Conservation (phyloP, 495 filamentous ascomycete species). For the Parathielavia appendiculata region DNA sequence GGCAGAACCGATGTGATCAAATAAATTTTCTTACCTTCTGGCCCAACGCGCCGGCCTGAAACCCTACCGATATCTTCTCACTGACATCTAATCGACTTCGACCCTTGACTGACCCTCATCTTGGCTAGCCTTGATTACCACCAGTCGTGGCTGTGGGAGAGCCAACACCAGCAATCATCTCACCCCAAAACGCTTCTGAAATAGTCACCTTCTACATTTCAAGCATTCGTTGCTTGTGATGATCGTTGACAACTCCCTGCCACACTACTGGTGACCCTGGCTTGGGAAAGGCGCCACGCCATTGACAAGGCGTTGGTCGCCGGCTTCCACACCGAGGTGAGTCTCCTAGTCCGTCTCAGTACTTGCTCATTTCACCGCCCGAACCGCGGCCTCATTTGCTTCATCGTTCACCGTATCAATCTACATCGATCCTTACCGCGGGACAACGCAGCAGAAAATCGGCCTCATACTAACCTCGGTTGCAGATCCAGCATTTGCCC, state of each 20-base stretch:
- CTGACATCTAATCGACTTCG: background rate
- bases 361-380: conserved; percentile 6
- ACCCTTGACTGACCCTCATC: conserved; percentile 1
- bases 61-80: background rate
- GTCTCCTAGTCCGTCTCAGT: background rate
- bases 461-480: background rate
- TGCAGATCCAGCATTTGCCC: background rate
- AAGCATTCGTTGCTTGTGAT: conserved; percentile 8
- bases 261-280: background rate
- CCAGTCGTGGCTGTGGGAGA: background rate
- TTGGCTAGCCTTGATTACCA: background rate
- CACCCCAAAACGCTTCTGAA: background rate
- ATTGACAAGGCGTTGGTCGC: conserved; percentile 1
- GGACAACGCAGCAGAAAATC: background rate
- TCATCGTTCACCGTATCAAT: background rate
- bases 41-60: conserved; percentile 1
- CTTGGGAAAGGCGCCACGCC: background rate
- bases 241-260: background rate
- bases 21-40: background rate
- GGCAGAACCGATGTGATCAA: background rate
- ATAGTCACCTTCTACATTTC: background rate
- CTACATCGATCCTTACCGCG: background rate
- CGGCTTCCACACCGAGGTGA: conserved; percentile 11
- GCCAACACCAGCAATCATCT: background rate
- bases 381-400: background rate